phyloP scores from a whole-genome alignment of 2,329 filamentous ascomycete genomes.

The Emmonsiellopsis sp. region DNA sequence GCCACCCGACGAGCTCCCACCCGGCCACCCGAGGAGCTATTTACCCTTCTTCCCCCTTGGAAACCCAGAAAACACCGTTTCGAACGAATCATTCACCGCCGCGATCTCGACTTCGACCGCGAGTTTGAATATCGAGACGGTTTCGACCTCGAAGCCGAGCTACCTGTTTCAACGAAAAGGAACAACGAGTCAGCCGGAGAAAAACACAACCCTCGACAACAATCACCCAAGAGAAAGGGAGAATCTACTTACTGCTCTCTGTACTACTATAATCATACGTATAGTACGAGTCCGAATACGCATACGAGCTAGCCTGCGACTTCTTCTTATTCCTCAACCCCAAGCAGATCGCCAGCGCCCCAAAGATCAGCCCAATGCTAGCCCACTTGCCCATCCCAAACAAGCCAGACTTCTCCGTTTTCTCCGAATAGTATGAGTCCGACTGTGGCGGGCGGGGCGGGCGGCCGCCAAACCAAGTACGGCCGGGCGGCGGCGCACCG shows the following conservation, averaged over 20 bases:
- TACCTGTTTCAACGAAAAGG: not conserved
- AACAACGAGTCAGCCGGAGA: not conserved
- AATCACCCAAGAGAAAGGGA: not conserved
- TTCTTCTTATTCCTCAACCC: conserved; percentile 34
- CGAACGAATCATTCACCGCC: too few species aligned
- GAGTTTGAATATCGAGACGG: too few species aligned
- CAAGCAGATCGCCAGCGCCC: conserved; percentile 35
- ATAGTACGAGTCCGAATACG: conserved; percentile 26
- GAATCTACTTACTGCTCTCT: conserved; percentile 28
- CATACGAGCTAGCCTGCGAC: conserved; percentile 31
- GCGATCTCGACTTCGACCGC: too few species aligned
- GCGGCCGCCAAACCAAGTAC: conserved; percentile 11
- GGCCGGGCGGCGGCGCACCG: conserved; percentile 22
- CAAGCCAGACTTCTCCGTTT: conserved; percentile 26
- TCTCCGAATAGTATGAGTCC: conserved; percentile 11
- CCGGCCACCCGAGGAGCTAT: too few species aligned
- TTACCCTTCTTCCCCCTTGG: too few species aligned
- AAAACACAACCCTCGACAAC: not conserved
- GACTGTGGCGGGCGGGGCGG: conserved; percentile 22
- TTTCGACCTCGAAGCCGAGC: too few species aligned
- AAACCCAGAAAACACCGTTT: too few species aligned
- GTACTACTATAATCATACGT: conserved; percentile 34
- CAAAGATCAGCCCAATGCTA: conserved; percentile 33
- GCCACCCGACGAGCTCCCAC: too few species aligned
- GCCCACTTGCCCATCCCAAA: conserved; percentile 29